Percentiles rank a stretch among this genome's conserved stretches.
Conservation (phyloP, 225 moss, liverwort and hornwort species). For the Pseudisothecium myosuroides region DNA sequence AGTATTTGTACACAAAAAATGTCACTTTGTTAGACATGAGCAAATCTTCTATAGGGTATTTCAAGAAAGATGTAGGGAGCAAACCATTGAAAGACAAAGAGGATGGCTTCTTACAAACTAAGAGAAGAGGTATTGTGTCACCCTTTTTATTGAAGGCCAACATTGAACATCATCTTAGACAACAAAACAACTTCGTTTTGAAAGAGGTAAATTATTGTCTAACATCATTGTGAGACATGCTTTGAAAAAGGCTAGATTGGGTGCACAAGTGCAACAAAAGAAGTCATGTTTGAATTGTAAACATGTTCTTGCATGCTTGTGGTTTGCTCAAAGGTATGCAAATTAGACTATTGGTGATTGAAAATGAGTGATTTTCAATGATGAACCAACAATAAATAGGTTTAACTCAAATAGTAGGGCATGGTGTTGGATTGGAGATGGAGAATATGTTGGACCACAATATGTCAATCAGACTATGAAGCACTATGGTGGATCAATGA, state of each 20-base stretch:
- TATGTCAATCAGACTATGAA: background rate
- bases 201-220: background rate
- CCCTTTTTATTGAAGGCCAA: background rate
- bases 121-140: background rate
- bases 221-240: background rate
- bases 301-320: background rate
- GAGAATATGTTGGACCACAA: too few relatives aligned
- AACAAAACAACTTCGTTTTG: background rate
- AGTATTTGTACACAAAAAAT: background rate
- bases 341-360: fast-evolving
- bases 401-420: background rate
- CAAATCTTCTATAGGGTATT: fast-evolving
- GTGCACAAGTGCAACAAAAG: background rate
- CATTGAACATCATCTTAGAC: background rate
- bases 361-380: fast-evolving
- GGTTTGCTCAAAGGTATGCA: background rate
- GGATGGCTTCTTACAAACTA: background rate
- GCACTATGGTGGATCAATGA: fast-evolving
- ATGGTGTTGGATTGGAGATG: background rate
- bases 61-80: background rate
- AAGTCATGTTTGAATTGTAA: background rate
- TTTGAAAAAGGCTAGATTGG: background rate
- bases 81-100: background rate
- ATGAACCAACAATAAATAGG: too few relatives aligned
- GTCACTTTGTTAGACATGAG: too few relatives aligned